Evolutionary conservation across 176 grass and related monocot species (phyloP).

Genomic region (Avena insularis): DNA sequence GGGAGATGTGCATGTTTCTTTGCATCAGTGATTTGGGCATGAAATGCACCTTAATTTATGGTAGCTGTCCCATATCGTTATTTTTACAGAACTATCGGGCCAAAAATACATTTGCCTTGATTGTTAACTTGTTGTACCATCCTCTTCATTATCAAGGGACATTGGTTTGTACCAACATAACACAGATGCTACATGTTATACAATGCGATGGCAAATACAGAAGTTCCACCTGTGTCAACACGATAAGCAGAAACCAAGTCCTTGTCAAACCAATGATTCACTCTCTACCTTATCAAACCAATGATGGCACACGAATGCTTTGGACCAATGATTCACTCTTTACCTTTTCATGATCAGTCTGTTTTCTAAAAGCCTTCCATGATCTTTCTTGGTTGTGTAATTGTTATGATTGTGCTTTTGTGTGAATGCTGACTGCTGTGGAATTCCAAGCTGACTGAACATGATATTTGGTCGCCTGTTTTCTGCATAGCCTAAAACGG

Average conservation of each 20-base stretch:
- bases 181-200: slow-evolving; percentile 41
- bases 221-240: slow-evolving; percentile 18
- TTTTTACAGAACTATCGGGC: slow-evolving; percentile 35
- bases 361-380: background rate
- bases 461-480: background rate
- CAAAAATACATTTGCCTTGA: slow-evolving; percentile 22
- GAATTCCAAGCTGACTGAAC: background rate
- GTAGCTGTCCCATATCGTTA: slow-evolving; percentile 32
- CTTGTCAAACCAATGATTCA: background rate
- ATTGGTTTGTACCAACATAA: slow-evolving; percentile 38
- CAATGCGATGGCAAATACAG: slow-evolving; percentile 7
- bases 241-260: background rate
- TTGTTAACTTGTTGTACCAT: slow-evolving; percentile 36
- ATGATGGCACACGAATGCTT: background rate
- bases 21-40: slow-evolving; percentile 38
- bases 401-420: background rate
- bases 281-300: background rate
- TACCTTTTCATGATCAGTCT: background rate
- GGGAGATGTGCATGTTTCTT: slow-evolving; percentile 11
- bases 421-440: background rate
- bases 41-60: slow-evolving; percentile 48
- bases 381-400: background rate
- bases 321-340: background rate
- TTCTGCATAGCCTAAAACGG: background rate
- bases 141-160: slow-evolving; percentile 29